A percentile compares a stretch with the other conserved stretches of the same genome.
These are phyloP conservation scores for Salvia rosmarinus DNA, from an alignment of 257 asterid genomes.

Conservation along the genomic window DNA sequence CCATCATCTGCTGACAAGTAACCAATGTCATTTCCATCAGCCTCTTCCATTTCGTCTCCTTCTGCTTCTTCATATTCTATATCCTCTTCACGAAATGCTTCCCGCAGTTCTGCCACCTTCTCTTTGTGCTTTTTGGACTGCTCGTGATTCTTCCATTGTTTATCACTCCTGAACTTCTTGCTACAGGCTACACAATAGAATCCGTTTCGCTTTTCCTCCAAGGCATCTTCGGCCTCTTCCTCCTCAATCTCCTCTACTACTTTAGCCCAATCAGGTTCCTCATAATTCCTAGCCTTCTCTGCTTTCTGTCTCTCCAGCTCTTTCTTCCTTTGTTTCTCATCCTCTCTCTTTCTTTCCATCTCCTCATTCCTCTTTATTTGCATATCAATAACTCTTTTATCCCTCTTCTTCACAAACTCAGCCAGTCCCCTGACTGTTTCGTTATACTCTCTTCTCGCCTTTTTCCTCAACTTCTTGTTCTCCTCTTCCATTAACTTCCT, in stretches of 20 bases:
- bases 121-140: constrained; percentile 97
- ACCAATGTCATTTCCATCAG: constrained; percentile 39
- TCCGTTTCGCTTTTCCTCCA: constrained; percentile 63
- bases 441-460: constrained; percentile 73
- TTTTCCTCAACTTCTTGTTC: no score
- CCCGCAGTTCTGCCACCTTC: constrained; percentile 75
- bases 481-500: no score
- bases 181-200: constrained; percentile 86
- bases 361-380: constrained; percentile 84
- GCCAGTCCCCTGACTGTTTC: constrained; percentile 92
- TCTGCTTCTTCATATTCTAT: constrained; percentile 49
- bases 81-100: constrained; percentile 73
- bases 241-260: constrained; percentile 66
- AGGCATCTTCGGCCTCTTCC: constrained; percentile 55
- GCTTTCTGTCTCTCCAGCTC: constrained; percentile 84
- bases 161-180: constrained; percentile 92
- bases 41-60: constrained; percentile 43
- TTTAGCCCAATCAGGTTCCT: constrained; percentile 88
- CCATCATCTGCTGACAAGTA: constrained; percentile 62
- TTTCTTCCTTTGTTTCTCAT: constrained; percentile 73
- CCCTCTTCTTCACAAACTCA: constrained; percentile 89
- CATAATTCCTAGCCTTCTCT: constrained; percentile 68
- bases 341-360: constrained; percentile 74
- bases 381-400: constrained; percentile 92
- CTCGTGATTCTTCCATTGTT: constrained; percentile 97